Evolutionary conservation across 257 asterid species (phyloP), one percentile per base, ranked within the genome.

Genomic region (Capsicum baccatum): DNA sequence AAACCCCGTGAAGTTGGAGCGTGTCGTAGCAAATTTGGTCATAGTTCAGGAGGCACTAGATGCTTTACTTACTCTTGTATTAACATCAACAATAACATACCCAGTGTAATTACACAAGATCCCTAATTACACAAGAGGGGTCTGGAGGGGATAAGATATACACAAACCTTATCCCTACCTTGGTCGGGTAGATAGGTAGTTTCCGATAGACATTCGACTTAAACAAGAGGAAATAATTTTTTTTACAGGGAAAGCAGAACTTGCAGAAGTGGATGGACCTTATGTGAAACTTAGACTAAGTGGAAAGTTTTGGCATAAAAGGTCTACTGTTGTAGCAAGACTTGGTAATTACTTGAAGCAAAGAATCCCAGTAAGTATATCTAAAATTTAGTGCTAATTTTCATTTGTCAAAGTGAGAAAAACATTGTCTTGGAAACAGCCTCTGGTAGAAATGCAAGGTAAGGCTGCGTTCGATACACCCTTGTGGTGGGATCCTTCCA

Each of bases 261-360:
- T 96, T 58, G 98, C 92, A n/a, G 98, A 92, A 68, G 55, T 96
- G 60, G 99, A 96, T 88, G 98, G 98, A 82, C 98, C 98, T 0
- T 96, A 91, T 71, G 97, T 96, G 88, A 96, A 89, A 92, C 93
- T 96, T 86, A 90, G 98, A 76, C 90, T 96, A 9, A 87, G 87
- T 44, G 98, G 99, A 50, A 87, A 93, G 54, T 94, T 94, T 87
- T 96, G 98, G 99, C 99, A 94, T 85, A 60, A 86, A 85, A 94
- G 97, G 42, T 89, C 98, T 0, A 73, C 81, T 76, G 98, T 95
- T 76, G 74, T 96, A 66, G 97, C 98, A 5, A 90, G 99, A 79
- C 86, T 96, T 39, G 99, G 98, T 26, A 96, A 96, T 83, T 96
- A 96, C 96, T 87, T 96, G 92, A 96, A 96, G 89, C 95, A 94